Percentiles rank a stretch among this genome's conserved stretches.
phyloP scores from a whole-genome alignment of 495 filamentous ascomycete genomes.

The Annulohypoxylon bovei region DNA sequence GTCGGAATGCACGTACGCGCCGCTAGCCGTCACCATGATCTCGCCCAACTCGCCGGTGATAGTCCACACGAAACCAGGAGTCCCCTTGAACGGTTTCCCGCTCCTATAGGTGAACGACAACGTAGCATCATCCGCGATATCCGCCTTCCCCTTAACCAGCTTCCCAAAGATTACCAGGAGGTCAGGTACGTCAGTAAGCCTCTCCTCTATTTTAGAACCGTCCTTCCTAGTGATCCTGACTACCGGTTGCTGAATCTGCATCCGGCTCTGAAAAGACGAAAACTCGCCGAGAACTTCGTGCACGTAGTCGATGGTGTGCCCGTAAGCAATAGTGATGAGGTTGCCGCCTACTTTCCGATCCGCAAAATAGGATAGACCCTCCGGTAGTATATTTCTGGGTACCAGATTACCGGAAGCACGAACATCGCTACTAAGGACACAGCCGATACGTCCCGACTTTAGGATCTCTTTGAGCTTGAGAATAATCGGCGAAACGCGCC shows the following conservation, averaged over 20 bases:
- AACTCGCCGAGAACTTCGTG: constrained; percentile 59
- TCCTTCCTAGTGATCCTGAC: constrained; percentile 46
- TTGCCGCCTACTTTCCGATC: constrained; percentile 60
- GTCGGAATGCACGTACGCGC: constrained; percentile 51
- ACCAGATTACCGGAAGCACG: constrained; percentile 50
- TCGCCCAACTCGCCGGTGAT: constrained; percentile 67
- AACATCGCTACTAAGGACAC: constrained; percentile 63
- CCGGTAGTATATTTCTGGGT: constrained; percentile 45
- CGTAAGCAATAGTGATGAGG: constrained; percentile 61
- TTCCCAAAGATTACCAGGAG: constrained; percentile 59
- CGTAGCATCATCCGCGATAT: constrained; percentile 46
- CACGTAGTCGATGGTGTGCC: constrained; percentile 57
- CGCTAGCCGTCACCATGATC: constrained; percentile 55
- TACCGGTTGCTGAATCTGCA: constrained; percentile 59
- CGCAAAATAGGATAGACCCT: constrained; percentile 56
- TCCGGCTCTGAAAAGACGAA: constrained; percentile 47
- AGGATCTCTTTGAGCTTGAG: constrained; percentile 59
- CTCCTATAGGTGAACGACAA: constrained; percentile 58
- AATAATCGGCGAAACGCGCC: constrained; percentile 53
- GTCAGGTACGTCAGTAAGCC: constrained; percentile 54
- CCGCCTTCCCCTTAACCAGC: constrained; percentile 42
- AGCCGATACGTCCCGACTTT: constrained; percentile 60
- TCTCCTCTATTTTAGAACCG: constrained; percentile 41
- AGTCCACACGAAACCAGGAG: constrained; percentile 61
- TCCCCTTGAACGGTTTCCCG: constrained; percentile 60